Conservation (phyloP, 768 basidiomycete species). For the Boletus patriciae region DNA sequence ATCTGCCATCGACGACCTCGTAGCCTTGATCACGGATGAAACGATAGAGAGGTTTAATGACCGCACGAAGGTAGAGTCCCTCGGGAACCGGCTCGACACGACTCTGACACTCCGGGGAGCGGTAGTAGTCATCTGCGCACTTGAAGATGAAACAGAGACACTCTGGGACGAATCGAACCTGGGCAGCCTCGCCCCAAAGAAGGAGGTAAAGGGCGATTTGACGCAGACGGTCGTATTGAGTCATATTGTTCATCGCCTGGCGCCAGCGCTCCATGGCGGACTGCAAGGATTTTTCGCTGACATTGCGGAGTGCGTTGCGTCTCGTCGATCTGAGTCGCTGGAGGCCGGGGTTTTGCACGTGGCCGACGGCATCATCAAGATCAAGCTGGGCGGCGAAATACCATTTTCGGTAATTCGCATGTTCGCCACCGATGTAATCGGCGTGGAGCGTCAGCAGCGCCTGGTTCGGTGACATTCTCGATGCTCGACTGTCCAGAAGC, state of each 20-base stretch:
- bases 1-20: constrained; percentile 93
- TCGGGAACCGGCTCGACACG: constrained; percentile 90
- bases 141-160: constrained; percentile 99
- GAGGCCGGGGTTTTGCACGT: constrained; percentile 87
- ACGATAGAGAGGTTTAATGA: constrained; percentile 91
- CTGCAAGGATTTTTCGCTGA: constrained; percentile 64
- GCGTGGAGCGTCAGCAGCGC: constrained; percentile 95
- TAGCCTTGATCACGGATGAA: constrained; percentile 98
- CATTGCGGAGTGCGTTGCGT: constrained; percentile 54
- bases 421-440: constrained; percentile 97
- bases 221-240: constrained; percentile 93
- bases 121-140: constrained; percentile 99
- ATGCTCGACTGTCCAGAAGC: constrained; percentile 92
- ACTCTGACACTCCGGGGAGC: constrained; percentile 96
- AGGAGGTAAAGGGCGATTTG: constrained; percentile 95
- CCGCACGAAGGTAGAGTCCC: constrained; percentile 88
- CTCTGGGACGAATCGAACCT: constrained; percentile 95
- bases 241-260: constrained; percentile 98
- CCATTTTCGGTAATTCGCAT: constrained; percentile 99
- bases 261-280: constrained; percentile 92
- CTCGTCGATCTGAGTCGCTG: constrained; percentile 76
- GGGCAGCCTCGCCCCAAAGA: constrained; percentile 98
- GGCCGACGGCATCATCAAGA: constrained; percentile 95
- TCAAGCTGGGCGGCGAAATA: constrained; percentile 99
- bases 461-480: constrained; percentile 95